Evolutionary conservation across 352 stramenopile genomes (phyloP).

Genomic region (Plasmopara muralis): DNA sequence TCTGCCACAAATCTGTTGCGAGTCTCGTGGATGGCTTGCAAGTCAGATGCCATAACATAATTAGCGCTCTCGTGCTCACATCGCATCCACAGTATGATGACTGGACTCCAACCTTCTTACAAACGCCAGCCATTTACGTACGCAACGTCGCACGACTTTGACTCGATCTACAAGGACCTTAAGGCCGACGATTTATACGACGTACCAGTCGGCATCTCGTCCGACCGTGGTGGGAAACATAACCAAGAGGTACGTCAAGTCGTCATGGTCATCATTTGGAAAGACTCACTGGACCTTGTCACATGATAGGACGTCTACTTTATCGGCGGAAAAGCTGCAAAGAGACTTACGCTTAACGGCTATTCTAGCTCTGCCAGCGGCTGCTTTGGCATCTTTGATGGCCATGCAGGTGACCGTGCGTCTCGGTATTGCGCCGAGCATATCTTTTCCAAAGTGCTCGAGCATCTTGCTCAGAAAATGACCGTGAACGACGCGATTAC

Average conservation of each 20-base stretch:
- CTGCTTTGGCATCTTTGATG: conserved; percentile 82
- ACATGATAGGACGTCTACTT: conserved; percentile 71
- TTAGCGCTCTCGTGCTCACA: conserved; percentile 9
- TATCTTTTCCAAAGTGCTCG: conserved; percentile 58
- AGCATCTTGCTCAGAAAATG: conserved; percentile 27
- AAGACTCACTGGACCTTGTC: not conserved
- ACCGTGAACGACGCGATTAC: conserved; percentile 51
- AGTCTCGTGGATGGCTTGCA: conserved; percentile 5
- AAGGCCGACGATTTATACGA: conserved; percentile 41
- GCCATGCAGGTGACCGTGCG: conserved; percentile 70
- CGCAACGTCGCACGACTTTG: conserved; percentile 12
- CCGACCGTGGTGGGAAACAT: conserved; percentile 61
- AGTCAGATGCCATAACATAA: conserved; percentile 16
- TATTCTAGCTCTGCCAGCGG: conserved; percentile 51
- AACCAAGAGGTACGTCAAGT: conserved; percentile 58
- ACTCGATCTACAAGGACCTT: conserved; percentile 27
- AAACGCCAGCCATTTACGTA: conserved; percentile 34
- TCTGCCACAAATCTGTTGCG: conserved; percentile 7
- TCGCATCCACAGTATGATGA: conserved; percentile 9
- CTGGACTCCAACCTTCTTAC: conserved; percentile 12
- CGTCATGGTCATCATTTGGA: not conserved
- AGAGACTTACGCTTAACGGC: conserved; percentile 73
- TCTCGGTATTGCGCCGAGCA: conserved; percentile 73
- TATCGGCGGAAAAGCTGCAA: conserved; percentile 50
- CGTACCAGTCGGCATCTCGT: conserved; percentile 52